Conservation (phyloP, 129 eudicot genomes). For the Artemisia argyi region DNA sequence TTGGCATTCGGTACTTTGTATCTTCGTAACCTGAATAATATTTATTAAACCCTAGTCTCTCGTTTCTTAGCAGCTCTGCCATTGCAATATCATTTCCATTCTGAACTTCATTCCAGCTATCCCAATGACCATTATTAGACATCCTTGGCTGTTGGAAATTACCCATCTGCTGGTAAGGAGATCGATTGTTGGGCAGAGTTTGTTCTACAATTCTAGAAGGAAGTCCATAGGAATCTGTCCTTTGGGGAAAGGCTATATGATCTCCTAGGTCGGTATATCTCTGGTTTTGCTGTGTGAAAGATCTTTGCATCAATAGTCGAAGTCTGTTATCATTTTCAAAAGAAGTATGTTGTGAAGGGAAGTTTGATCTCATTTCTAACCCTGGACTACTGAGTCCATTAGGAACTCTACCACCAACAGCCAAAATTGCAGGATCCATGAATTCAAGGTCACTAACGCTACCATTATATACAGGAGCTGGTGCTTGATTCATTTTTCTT, state of each 20-base stretch:
- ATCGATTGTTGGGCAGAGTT: slow-evolving; percentile 32
- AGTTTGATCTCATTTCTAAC: slow-evolving; percentile 54
- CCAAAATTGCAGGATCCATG: slow-evolving; percentile 93
- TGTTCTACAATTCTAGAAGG: slow-evolving; percentile 62
- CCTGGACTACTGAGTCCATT: slow-evolving; percentile 47
- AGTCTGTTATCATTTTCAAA: slow-evolving; percentile 72
- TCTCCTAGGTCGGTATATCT: slow-evolving; percentile 57
- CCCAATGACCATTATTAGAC: slow-evolving; percentile 85
- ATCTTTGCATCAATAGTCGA: slow-evolving; percentile 68
- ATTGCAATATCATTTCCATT: slow-evolving; percentile 61
- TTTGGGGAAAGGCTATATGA: slow-evolving; percentile 38
- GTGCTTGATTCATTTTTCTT: slow-evolving; percentile 69
- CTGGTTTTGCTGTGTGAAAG: slow-evolving; percentile 67
- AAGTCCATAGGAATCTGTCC: slow-evolving; percentile 56
- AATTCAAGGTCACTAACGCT: slow-evolving; percentile 70
- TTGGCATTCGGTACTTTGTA: slow-evolving; percentile 64
- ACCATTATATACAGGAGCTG: slow-evolving; percentile 47
- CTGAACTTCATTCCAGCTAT: slow-evolving; percentile 80
- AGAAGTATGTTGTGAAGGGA: slow-evolving; percentile 47
- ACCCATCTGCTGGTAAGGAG: slow-evolving; percentile 43
- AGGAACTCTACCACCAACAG: slow-evolving; percentile 88
- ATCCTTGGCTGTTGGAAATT: slow-evolving; percentile 58
- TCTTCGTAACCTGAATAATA: slow-evolving; percentile 71
- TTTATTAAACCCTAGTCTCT: slow-evolving; percentile 68
- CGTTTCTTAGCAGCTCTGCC: slow-evolving; percentile 75